Percentiles rank a stretch among this genome's conserved stretches.
phyloP scores from a whole-genome alignment of 768 basidiomycete species.

The Russula brevipes region DNA sequence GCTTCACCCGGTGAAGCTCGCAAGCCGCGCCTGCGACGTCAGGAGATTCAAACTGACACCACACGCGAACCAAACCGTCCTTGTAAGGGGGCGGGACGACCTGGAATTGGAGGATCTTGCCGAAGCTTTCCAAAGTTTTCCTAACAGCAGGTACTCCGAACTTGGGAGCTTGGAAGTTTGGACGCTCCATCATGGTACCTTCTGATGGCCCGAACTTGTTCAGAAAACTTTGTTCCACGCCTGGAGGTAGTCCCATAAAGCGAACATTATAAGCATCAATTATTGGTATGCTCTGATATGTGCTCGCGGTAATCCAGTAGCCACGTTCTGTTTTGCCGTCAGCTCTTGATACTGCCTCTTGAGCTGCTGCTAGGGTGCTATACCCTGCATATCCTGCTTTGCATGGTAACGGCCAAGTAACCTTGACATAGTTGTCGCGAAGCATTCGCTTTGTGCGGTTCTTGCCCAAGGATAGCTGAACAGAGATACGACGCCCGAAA shows the following conservation, averaged over 20 bases:
- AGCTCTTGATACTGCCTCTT: conserved; percentile 44
- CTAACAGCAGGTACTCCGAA: conserved; percentile 38
- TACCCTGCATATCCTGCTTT: conserved; percentile 63
- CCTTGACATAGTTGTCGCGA: conserved; percentile 49
- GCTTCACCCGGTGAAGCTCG: conserved; percentile 44
- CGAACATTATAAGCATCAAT: conserved; percentile 58
- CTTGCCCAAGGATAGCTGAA: conserved; percentile 43
- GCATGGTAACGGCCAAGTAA: conserved; percentile 57
- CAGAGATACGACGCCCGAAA: conserved; percentile 39
- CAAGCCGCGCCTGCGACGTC: conserved; percentile 50
- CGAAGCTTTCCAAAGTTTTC: conserved; percentile 36
- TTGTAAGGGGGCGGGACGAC: conserved; percentile 47
- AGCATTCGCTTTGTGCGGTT: conserved; percentile 38
- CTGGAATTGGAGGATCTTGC: conserved; percentile 41
- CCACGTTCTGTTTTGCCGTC: conserved; percentile 37
- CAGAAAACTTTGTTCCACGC: conserved; percentile 39
- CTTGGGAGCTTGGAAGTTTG: conserved; percentile 39
- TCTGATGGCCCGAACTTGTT: conserved; percentile 43
- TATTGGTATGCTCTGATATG: conserved; percentile 55
- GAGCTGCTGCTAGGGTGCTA: conserved; percentile 42
- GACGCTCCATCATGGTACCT: conserved; percentile 48
- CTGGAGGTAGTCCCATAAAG: conserved; percentile 49
- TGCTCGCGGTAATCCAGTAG: conserved; percentile 40
- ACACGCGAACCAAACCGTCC: conserved; percentile 46
- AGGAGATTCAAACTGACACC: conserved; percentile 51